These are phyloP conservation scores for Cladosporium sp. DNA, from an alignment of 2,329 filamentous ascomycete genomes.

Conservation along the genomic window DNA sequence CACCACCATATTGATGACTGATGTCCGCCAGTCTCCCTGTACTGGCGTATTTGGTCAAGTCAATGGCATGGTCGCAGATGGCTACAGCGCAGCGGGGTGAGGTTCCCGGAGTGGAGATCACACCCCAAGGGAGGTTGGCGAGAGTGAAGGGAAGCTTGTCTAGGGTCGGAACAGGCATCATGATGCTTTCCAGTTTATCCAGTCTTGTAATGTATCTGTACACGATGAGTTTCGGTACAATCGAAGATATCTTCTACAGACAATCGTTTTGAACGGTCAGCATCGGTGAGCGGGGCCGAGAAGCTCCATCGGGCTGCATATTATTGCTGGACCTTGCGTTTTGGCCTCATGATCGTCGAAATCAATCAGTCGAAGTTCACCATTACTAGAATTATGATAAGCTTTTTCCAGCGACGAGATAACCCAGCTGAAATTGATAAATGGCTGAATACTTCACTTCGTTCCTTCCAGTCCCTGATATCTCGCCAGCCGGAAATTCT, in stretches of 20 bases:
- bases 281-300: neutral
- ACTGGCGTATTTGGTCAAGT: slow-evolving; percentile 18
- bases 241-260: neutral
- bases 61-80: slow-evolving; percentile 26
- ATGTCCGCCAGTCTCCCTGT: neutral
- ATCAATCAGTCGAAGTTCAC: no score
- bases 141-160: slow-evolving; percentile 24
- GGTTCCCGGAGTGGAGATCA: slow-evolving; percentile 23
- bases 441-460: no score
- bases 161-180: slow-evolving; percentile 19
- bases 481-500: no score
- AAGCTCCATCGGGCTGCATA: neutral
- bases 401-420: no score
- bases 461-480: no score
- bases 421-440: no score
- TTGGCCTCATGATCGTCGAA: neutral
- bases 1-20: neutral
- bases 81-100: slow-evolving; percentile 27
- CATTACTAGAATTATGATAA: no score
- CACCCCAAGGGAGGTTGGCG: slow-evolving; percentile 25
- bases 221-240: no score
- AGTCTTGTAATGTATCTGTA: neutral
- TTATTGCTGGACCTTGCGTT: neutral
- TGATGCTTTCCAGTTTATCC: neutral
- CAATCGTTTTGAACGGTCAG: neutral